Percentiles rank a stretch among this genome's conserved stretches.
phyloP scores from a whole-genome alignment of 2,329 filamentous ascomycete species.

The Colletotrichum musae region DNA sequence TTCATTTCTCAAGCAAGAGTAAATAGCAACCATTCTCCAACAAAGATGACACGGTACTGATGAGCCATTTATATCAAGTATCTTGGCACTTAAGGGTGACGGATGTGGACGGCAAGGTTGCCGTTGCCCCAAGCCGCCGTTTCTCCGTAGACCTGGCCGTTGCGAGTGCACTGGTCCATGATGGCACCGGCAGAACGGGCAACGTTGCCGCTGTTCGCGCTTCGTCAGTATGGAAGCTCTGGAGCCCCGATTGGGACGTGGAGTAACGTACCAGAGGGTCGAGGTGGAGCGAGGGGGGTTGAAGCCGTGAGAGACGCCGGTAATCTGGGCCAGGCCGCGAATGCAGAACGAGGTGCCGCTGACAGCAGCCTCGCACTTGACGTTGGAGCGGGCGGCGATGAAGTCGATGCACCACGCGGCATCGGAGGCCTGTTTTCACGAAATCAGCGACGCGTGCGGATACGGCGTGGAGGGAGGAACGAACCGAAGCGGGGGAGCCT shows the following conservation, averaged over 20 bases:
- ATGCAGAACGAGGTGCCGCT: conserved; percentile 30
- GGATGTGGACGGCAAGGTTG: conserved; percentile 27
- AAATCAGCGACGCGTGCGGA: background rate
- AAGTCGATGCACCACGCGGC: conserved; percentile 36
- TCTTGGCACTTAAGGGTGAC: background rate
- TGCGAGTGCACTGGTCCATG: conserved; percentile 32
- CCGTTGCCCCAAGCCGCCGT: conserved; percentile 29
- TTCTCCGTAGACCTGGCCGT: conserved; percentile 23
- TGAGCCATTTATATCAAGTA: no score
- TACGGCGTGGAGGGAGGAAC: background rate
- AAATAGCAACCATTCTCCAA: no score
- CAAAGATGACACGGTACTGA: no score
- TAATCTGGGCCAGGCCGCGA: conserved; percentile 30
- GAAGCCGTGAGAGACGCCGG: conserved; percentile 14
- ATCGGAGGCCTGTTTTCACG: conserved; percentile 12
- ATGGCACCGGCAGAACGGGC: conserved; percentile 29
- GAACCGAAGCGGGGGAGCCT: conserved; percentile 16
- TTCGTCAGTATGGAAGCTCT: no score
- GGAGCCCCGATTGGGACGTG: no score
- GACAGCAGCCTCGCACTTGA: conserved; percentile 26
- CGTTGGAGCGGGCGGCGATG: conserved; percentile 31
- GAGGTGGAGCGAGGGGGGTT: conserved; percentile 27
- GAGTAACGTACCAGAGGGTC: conserved; percentile 1
- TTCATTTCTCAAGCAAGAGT: no score
- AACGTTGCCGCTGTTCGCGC: conserved; percentile 11